Conservation (phyloP, 352 stramenopile species). For the Phytophthora idaei region DNA sequence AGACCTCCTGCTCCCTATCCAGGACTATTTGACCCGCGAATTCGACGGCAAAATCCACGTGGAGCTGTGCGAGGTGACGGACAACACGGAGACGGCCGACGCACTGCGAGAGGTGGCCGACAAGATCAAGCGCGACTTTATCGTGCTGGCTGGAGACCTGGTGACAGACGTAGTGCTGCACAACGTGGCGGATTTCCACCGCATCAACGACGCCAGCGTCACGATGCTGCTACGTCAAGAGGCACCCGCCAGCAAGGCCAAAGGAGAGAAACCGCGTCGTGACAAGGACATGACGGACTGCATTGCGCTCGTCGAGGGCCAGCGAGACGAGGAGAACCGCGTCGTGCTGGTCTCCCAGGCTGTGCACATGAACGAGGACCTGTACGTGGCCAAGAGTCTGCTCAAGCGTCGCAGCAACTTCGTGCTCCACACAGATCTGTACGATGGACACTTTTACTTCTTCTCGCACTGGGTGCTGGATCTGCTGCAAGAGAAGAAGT, state of each 20-base stretch:
- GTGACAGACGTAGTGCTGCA: conserved; percentile 83
- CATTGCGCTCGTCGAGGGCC: conserved; percentile 63
- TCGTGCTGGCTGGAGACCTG: conserved; percentile 79
- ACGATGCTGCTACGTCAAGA: conserved; percentile 85
- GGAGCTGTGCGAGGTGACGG: conserved; percentile 72
- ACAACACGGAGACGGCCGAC: conserved; percentile 78
- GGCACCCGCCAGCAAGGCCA: conserved; percentile 34
- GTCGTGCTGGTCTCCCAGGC: conserved; percentile 74
- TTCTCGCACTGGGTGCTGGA: conserved; percentile 87
- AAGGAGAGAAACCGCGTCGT: conserved; percentile 71
- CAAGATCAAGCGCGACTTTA: conserved; percentile 84
- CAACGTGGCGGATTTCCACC: conserved; percentile 82
- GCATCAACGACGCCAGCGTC: conserved; percentile 82
- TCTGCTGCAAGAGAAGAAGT: conserved; percentile 80
- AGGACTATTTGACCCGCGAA: conserved; percentile 78
- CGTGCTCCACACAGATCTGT: conserved; percentile 79
- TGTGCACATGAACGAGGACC: conserved; percentile 83
- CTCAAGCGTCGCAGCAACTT: conserved; percentile 76
- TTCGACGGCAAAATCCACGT: conserved; percentile 86
- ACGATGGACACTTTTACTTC: conserved; percentile 87
- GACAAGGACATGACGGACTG: conserved; percentile 88
- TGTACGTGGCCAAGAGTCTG: conserved; percentile 80
- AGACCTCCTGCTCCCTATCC: conserved; percentile 66
- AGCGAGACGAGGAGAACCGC: conserved; percentile 56
- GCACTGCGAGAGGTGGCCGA: conserved; percentile 72